phyloP scores from a whole-genome alignment of 495 filamentous ascomycete genomes.

The Patellaria atrata region DNA sequence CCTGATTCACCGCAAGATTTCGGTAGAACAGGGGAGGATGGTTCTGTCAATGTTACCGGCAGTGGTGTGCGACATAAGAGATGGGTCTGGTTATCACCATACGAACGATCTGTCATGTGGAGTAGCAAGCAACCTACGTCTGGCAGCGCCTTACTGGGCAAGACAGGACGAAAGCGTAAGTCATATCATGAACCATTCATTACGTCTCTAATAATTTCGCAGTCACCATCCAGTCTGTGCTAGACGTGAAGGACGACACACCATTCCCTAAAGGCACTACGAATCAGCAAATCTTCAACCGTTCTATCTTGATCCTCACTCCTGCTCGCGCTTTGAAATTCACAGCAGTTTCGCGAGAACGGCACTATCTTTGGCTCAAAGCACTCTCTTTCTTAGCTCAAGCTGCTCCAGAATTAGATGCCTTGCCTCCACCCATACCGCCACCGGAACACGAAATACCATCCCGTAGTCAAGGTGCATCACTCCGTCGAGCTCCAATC shows the following conservation, averaged over 20 bases:
- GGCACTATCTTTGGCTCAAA: slow-evolving; percentile 91
- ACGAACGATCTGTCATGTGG: slow-evolving; percentile 93
- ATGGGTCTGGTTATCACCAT: slow-evolving; percentile 97
- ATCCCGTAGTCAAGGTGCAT: slow-evolving; percentile 3
- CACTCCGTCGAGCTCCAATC: slow-evolving; percentile 49
- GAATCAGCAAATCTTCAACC: slow-evolving; percentile 53
- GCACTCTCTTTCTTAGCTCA: slow-evolving; percentile 89
- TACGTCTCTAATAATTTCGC: slow-evolving; percentile 17
- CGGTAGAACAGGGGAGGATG: slow-evolving; percentile 31
- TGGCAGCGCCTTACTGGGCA: slow-evolving; percentile 78
- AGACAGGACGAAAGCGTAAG: slow-evolving; percentile 91
- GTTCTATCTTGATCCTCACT: slow-evolving; percentile 89
- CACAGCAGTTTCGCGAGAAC: slow-evolving; percentile 65
- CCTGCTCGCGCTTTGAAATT: slow-evolving; percentile 92
- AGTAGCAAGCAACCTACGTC: slow-evolving; percentile 92
- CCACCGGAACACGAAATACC: slow-evolving; percentile 8
- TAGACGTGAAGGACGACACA: slow-evolving; percentile 93
- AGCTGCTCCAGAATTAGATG: slow-evolving; percentile 36
- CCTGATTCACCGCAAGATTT: slow-evolving; percentile 46
- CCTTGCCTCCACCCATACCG: slow-evolving; percentile 17
- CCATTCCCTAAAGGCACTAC: slow-evolving; percentile 59
- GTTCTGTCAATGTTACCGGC: slow-evolving; percentile 39
- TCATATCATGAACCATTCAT: slow-evolving; percentile 9
- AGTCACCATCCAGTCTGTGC: slow-evolving; percentile 91
- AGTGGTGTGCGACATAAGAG: slow-evolving; percentile 70